Evolutionary conservation across 2,329 filamentous ascomycete genomes (phyloP).

Genomic region (Aureobasidium vineae): DNA sequence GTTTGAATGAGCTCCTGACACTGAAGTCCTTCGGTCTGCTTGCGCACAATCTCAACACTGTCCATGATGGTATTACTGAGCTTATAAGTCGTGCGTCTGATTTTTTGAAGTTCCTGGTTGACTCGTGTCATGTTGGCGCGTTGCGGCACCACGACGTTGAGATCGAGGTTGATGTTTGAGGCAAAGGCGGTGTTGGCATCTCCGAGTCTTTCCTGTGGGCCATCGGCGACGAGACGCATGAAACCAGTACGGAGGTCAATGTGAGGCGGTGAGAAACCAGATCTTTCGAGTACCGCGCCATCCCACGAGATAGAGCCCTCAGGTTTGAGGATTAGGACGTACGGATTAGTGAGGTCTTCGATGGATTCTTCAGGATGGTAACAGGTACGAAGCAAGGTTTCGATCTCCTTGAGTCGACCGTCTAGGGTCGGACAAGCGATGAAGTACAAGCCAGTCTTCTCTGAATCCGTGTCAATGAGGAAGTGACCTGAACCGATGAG

Average conservation of each 20-base stretch:
- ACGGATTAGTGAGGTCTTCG: slow-evolving; percentile 76
- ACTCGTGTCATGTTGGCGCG: slow-evolving; percentile 91
- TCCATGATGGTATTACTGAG: slow-evolving; percentile 98
- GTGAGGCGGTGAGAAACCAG: slow-evolving; percentile 71
- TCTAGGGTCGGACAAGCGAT: slow-evolving; percentile 79
- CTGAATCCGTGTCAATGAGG: slow-evolving; percentile 70
- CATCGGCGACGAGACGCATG: slow-evolving; percentile 82
- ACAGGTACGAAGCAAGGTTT: slow-evolving; percentile 77
- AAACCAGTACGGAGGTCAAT: slow-evolving; percentile 85
- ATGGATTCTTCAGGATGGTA: slow-evolving; percentile 66
- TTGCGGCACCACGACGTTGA: slow-evolving; percentile 88
- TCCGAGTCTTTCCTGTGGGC: slow-evolving; percentile 72
- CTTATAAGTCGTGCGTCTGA: slow-evolving; percentile 93
- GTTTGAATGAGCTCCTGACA: slow-evolving; percentile 97
- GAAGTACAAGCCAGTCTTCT: slow-evolving; percentile 67
- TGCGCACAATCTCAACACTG: slow-evolving; percentile 88
- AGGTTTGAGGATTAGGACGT: slow-evolving; percentile 79
- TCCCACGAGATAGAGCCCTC: slow-evolving; percentile 79
- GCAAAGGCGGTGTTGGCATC: slow-evolving; percentile 77
- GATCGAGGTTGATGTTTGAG: slow-evolving; percentile 77
- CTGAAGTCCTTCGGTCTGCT: slow-evolving; percentile 77
- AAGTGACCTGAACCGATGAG: slow-evolving; percentile 83
- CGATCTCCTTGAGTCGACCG: slow-evolving; percentile 75
- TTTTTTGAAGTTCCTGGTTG: slow-evolving; percentile 85
- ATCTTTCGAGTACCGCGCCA: slow-evolving; percentile 65